Conservation (phyloP, 2,329 filamentous ascomycete species). For the Zopfia rhizophila region DNA sequence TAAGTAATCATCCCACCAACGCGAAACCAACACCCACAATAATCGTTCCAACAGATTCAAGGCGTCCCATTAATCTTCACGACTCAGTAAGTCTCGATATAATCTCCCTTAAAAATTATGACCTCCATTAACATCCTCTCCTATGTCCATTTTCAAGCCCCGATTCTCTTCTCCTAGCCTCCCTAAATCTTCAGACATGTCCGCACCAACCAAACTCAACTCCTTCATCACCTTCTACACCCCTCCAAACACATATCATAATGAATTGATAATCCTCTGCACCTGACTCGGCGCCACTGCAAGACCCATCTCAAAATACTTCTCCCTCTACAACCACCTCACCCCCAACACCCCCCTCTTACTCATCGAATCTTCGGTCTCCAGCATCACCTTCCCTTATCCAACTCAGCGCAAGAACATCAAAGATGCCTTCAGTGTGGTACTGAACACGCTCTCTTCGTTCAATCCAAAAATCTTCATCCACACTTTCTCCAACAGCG, state of each 20-base stretch:
- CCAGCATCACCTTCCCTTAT: conserved; percentile 14
- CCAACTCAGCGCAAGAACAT: conserved; percentile 7
- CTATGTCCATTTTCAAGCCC: too few relatives aligned
- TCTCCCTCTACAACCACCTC: conserved; percentile 18
- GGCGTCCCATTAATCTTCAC: too few relatives aligned
- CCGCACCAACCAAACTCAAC: conserved; percentile 9
- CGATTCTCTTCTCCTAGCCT: too few relatives aligned
- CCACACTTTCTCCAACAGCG: conserved; percentile 20
- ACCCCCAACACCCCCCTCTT: conserved; percentile 21
- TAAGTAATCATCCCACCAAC: too few relatives aligned
- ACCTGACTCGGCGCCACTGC: conserved; percentile 22
- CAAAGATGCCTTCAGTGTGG: conserved; percentile 8
- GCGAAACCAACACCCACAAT: too few relatives aligned
- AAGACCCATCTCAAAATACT: conserved; percentile 24
- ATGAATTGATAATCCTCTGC: conserved; percentile 21
- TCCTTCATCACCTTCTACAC: conserved; percentile 8
- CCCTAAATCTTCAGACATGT: too few relatives aligned
- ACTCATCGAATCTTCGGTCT: conserved; percentile 16
- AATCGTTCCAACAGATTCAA: too few relatives aligned
- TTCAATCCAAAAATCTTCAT: conserved; percentile 9
- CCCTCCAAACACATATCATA: neutral
- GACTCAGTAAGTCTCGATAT: too few relatives aligned
- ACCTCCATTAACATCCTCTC: too few relatives aligned
- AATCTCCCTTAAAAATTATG: too few relatives aligned
- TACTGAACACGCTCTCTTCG: conserved; percentile 8